Percentiles rank a stretch among this genome's conserved stretches.
These are phyloP conservation scores for Prunus armeniaca DNA, from an alignment of 306 rosid genomes.

Conservation along the genomic window DNA sequence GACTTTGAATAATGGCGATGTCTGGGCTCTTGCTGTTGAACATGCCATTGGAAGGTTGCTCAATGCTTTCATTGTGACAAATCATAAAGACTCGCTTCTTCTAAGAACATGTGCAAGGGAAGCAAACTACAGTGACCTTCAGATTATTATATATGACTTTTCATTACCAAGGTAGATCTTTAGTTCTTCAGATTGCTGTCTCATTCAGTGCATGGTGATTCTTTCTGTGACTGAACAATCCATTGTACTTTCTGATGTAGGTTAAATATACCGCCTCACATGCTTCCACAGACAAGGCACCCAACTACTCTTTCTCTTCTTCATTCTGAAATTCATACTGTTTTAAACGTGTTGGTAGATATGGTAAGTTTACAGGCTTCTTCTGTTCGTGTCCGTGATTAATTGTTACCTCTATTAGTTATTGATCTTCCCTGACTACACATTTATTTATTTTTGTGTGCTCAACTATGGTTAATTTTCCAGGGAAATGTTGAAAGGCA, in stretches of 20 bases:
- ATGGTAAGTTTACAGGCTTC: constrained; percentile 40
- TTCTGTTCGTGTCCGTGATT: not conserved
- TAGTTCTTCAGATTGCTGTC: not conserved
- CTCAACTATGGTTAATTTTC: constrained; percentile 21
- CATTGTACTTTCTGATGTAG: constrained; percentile 40
- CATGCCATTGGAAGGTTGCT: constrained; percentile 80
- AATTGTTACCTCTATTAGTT: not conserved
- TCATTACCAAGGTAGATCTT: constrained; percentile 65
- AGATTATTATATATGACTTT: constrained; percentile 84
- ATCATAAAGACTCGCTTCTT: constrained; percentile 77
- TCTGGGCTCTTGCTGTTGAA: constrained; percentile 82
- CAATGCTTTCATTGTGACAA: constrained; percentile 84
- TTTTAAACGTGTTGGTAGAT: constrained; percentile 79
- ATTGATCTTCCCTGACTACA: constrained; percentile 3
- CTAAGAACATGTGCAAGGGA: constrained; percentile 77
- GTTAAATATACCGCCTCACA: constrained; percentile 62
- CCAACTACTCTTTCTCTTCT: constrained; percentile 68
- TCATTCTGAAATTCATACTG: constrained; percentile 67
- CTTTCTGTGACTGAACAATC: constrained; percentile 9
- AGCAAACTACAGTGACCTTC: constrained; percentile 55
- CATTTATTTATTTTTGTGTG: not conserved
- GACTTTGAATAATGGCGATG: constrained; percentile 66
- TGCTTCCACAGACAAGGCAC: constrained; percentile 83
- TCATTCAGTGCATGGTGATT: constrained; percentile 1
- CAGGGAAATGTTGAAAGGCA: constrained; percentile 86